Evolutionary conservation across 2,329 filamentous ascomycete genomes (phyloP).

Genomic region (Stachybotrys chlorohalonatus): DNA sequence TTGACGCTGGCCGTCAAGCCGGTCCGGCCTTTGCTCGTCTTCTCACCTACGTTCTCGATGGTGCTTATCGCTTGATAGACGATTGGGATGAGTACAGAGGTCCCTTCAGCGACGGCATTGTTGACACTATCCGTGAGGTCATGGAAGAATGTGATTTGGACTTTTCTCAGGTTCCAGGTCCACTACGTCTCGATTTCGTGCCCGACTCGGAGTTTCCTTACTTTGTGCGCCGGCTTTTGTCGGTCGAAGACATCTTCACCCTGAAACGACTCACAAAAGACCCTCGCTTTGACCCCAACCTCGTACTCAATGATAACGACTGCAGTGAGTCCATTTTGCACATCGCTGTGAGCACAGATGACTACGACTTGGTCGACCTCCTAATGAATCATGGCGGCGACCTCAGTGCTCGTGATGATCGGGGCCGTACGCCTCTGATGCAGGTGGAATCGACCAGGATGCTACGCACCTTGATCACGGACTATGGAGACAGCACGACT

Average conservation of each 20-base stretch:
- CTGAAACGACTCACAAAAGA: constrained; percentile 18
- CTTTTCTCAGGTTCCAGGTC: constrained; percentile 5
- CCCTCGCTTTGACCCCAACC: constrained; percentile 19
- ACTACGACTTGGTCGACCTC: constrained; percentile 15
- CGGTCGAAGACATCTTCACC: constrained; percentile 12
- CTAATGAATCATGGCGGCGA: constrained; percentile 18
- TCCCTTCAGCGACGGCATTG: constrained; percentile 2
- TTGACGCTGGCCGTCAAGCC: constrained; percentile 4
- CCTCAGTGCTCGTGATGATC: constrained; percentile 15
- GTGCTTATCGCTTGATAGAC: not conserved
- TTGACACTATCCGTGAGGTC: constrained; percentile 5
- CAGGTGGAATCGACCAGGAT: constrained; percentile 15
- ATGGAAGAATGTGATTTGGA: constrained; percentile 8
- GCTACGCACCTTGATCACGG: constrained; percentile 15
- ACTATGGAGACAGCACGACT: constrained; percentile 16
- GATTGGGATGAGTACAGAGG: not conserved
- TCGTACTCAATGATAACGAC: constrained; percentile 5
- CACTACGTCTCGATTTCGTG: constrained; percentile 4
- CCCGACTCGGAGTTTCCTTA: constrained; percentile 10
- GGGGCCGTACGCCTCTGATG: constrained; percentile 26
- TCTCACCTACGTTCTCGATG: constrained; percentile 14
- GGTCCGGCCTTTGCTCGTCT: constrained; percentile 9
- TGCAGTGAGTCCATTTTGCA: constrained; percentile 20
- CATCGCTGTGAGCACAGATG: constrained; percentile 15
- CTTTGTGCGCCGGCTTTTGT: constrained; percentile 13